Base-by-base conservation (phyloP, 2,329 filamentous ascomycete species). In the Aspergillus sp. region DNA sequence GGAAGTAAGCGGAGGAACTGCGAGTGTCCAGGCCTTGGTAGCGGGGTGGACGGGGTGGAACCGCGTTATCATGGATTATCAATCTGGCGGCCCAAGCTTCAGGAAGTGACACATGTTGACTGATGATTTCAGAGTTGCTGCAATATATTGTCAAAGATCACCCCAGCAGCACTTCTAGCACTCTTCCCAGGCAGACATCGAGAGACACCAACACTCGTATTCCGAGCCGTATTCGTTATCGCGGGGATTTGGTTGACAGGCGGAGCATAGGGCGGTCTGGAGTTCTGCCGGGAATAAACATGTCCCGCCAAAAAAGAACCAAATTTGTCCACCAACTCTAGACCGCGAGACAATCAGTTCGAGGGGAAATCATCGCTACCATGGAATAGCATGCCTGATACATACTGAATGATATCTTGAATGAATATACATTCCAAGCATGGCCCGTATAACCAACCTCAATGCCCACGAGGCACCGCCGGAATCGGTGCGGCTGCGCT, bases 391-490 rank as follows among this genome's bases (percentile, higher is more conserved):
- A 12, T n/a, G 12, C 21, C 12, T 33, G n/a, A 15, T 48, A n/a
- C 24, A 35, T 15, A 7, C 15, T 27, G 35, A 19, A 48, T 8
- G 8, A 4, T 8, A 19, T 35, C 27, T 17, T 35, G 4, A 12
- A 19, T 48, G 3, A 17, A 35, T 35, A 5, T 31, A 31, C 9
- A 17, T 2, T 8, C 1, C 8, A 15, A 19, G 2, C 39, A 52
- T 75, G 73, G 67, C 69, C 39, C 70, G 67, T 37, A 74, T 75
- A 44, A 68, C 71, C 60, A 64, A 64, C 39, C 78, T 93, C 3
- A 89, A 96, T 74, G 88, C 92, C 27, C 86, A 93, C 71, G 86
- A 91, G 73, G 86, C 87, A 66, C 90, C 92, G 2, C 90, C 92
- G 3, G 84, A 87, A 12, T 74, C 80, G 50, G 80, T 97, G 64